Base-by-base conservation (phyloP, 164 flowering plant genomes). In the Kingdonia uniflora region DNA sequence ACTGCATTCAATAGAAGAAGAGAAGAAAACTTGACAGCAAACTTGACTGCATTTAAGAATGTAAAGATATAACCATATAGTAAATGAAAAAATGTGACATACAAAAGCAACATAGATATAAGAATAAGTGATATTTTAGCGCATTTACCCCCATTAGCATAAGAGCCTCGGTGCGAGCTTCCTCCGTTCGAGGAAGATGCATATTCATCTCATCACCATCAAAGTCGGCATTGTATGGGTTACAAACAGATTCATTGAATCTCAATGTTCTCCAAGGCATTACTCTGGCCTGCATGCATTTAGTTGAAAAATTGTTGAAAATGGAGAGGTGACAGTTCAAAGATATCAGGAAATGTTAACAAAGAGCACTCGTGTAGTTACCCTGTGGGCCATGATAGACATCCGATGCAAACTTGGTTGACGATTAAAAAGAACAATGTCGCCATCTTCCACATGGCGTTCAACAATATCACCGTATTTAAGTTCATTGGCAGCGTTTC, bases 121-220 rank as follows among this genome's bases (percentile, higher is more conserved):
- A 21, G 46, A 22, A 6, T 3, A 10, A 6, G 15, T 24, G 1
- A 59, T 8, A 24, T 10, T 39, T 40, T 19, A 52, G 14, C 14
- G 54, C 49, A 29, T 21, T 61, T 84, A 84, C 95, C 82, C 92
- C 95, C 97, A 92, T 86, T 65, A 92, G 68, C 84, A 80, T 60
- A 24, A 86, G 73, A 59, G 97, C 99, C 73, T 94, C 99, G 5
- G 97, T 75, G n/a, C 99, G 91, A 57, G 99, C 97, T 74, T 94
- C 97, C 65, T 88, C 92, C 7, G 99, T 86, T 64, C 88, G 99
- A 49, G 97, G 99, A 14, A 94, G 95, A 79, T 89, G 97, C 80
- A 94, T 57, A 68, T 94, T 89, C 99, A 92, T 92, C 81, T 92
- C 99, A 75, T 92, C 99, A 53, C 99, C 99, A 79, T 92, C 97